Evolutionary conservation across 441 rosid genomes (phyloP), one percentile per base, ranked within the genome.

Genomic region (Croton setiger): DNA sequence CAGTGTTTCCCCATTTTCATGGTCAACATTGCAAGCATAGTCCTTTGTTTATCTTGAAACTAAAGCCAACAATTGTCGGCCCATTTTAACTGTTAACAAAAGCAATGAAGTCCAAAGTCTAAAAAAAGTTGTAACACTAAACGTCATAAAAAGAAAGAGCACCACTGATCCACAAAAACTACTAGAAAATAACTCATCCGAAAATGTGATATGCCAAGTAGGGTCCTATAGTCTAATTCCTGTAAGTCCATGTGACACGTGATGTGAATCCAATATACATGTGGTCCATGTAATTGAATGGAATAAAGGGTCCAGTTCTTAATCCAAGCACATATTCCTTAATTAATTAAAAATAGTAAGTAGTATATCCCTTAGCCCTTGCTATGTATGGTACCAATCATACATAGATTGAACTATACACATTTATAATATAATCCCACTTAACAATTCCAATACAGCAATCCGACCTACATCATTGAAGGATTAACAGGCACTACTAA

Each of bases 11-110:
- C 12, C 56, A 52, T 20, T 37, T 37, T 18, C 31, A 20, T 18
- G 23, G 56, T 52, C 56, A 52, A 20, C 13, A 52, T 31, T 13
- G 12, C 20, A 31, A 52, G 18, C 20, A 31, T 52, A n/a, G 56
- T 52, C 23, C 4, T 52, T 1, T 54, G 11, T 54, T 54, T 3
- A 21, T 23, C 23, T 23, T 23, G 15, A 11, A 54, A 54, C 9
- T 11, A 54, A 23, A 47, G 51, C 51, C 59, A 17, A n/a, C 11
- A 14, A 54, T 54, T 54, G 59, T 23, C 59, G 59, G 59, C 59
- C n/a, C n/a, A n/a, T n/a, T n/a, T n/a, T n/a, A n/a, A 23, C 4
- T 0, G 59, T 54, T 23, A 52, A 52, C 54, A 51, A 21, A n/a
- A n/a, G 7, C 51, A 15, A 4, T 17, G n/a, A n/a, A 49, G 5